phyloP scores from a whole-genome alignment of 2,329 filamentous ascomycete species.

The Cadophora sp. region DNA sequence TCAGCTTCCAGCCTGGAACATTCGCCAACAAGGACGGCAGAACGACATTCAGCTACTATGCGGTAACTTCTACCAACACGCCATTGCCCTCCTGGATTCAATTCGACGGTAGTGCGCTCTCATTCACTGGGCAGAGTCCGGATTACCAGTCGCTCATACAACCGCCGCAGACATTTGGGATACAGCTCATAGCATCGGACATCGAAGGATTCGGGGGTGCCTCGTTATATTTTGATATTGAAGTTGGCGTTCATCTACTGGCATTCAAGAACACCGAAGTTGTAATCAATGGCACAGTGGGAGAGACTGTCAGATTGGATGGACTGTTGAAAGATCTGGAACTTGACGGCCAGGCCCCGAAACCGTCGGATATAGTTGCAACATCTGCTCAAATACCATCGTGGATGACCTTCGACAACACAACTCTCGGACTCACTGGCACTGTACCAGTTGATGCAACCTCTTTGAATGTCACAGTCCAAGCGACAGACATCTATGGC shows the following conservation, averaged over 20 bases:
- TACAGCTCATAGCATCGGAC: constrained; percentile 80
- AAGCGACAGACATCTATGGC: constrained; percentile 63
- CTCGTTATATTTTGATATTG: constrained; percentile 70
- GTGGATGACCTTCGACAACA: constrained; percentile 73
- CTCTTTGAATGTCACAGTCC: constrained; percentile 67
- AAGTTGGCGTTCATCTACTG: constrained; percentile 74
- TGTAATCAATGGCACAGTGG: constrained; percentile 61
- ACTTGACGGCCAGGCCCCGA: constrained; percentile 62
- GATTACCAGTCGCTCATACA: constrained; percentile 66
- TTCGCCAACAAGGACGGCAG: constrained; percentile 60
- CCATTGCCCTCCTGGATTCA: constrained; percentile 84
- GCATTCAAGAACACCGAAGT: constrained; percentile 65
- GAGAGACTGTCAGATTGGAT: constrained; percentile 58
- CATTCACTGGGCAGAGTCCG: constrained; percentile 76
- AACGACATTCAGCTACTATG: constrained; percentile 72
- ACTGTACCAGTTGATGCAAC: constrained; percentile 64
- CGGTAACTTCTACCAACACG: constrained; percentile 77
- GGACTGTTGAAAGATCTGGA: constrained; percentile 58
- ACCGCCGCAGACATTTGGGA: constrained; percentile 73
- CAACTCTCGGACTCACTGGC: constrained; percentile 68
- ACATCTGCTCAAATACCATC: constrained; percentile 62
- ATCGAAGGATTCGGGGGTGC: constrained; percentile 77
- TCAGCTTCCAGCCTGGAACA: constrained; percentile 61
- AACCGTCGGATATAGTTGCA: constrained; percentile 56
- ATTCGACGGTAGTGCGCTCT: constrained; percentile 70